Conservation (phyloP, 2,329 filamentous ascomycete species). For the Teratosphaeria epicoccoides region DNA sequence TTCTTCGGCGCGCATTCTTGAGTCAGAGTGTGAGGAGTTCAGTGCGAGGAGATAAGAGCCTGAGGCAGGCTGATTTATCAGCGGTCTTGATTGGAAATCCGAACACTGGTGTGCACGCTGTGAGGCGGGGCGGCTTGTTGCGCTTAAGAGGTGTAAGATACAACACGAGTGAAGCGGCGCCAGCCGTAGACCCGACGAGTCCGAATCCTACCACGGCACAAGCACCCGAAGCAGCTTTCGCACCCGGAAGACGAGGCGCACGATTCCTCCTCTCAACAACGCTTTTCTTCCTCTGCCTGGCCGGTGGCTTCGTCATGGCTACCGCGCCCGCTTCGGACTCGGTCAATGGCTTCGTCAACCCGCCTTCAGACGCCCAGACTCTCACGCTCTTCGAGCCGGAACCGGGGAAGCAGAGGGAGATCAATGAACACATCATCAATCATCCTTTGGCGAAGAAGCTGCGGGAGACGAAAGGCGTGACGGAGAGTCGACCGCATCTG, state of each 20-base stretch:
- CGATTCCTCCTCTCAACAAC: slow-evolving; percentile 38
- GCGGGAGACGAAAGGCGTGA: slow-evolving; percentile 54
- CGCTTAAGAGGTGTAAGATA: neutral
- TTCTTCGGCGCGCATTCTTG: slow-evolving; percentile 6
- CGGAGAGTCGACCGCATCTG: slow-evolving; percentile 73
- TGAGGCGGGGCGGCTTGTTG: neutral
- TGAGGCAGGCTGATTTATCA: neutral
- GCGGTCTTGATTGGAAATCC: neutral
- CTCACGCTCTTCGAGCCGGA: slow-evolving; percentile 52
- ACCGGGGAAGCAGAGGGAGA: slow-evolving; percentile 41
- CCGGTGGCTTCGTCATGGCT: slow-evolving; percentile 48
- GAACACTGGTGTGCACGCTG: neutral
- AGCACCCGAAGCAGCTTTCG: neutral
- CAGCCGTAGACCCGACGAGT: neutral
- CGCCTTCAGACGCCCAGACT: slow-evolving; percentile 62
- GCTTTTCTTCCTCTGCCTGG: slow-evolving; percentile 39
- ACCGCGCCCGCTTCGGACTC: slow-evolving; percentile 42
- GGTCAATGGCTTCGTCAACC: slow-evolving; percentile 40
- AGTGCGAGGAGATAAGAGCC: neutral
- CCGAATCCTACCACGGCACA: neutral
- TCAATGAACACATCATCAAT: slow-evolving; percentile 63
- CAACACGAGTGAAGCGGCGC: neutral
- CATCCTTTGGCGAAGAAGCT: slow-evolving; percentile 66
- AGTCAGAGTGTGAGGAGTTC: neutral
- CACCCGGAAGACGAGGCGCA: slow-evolving; percentile 6